These are phyloP conservation scores for Ganoderma lingzhi DNA, from an alignment of 1,284 basidiomycete species.

Conservation along the genomic window DNA sequence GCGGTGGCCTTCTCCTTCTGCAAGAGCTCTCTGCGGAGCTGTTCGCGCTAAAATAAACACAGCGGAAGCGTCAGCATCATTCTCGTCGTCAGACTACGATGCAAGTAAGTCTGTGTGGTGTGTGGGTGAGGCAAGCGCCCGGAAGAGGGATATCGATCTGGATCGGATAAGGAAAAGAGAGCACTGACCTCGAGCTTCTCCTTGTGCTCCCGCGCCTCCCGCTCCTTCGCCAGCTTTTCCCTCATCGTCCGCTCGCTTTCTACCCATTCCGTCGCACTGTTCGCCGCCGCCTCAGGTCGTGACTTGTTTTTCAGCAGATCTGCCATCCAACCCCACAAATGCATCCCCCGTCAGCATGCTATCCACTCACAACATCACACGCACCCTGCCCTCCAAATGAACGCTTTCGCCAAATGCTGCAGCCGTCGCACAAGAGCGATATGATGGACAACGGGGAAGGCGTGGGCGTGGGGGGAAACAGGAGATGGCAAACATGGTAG, in stretches of 20 bases:
- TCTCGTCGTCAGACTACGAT: slow-evolving; percentile 2
- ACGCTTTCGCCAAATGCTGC: slow-evolving; percentile 8
- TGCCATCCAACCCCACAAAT: slow-evolving; percentile 37
- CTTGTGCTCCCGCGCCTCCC: slow-evolving; percentile 69
- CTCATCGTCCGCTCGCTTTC: slow-evolving; percentile 73
- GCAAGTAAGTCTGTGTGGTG: too few species aligned
- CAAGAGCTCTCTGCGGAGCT: slow-evolving; percentile 42
- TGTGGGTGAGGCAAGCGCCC: slow-evolving; percentile 2
- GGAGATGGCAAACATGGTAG: slow-evolving; percentile 19
- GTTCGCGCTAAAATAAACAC: slow-evolving; percentile 56
- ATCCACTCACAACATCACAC: slow-evolving; percentile 27
- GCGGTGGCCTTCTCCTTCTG: slow-evolving; percentile 51
- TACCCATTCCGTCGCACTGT: slow-evolving; percentile 74
- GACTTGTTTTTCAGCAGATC: slow-evolving; percentile 85
- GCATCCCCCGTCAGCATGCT: slow-evolving; percentile 36
- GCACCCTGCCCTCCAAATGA: slow-evolving; percentile 33
- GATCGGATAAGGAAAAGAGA: slow-evolving; percentile 32
- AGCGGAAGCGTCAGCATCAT: slow-evolving; percentile 7
- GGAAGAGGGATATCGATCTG: slow-evolving; percentile 37
- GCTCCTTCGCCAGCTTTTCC: slow-evolving; percentile 74
- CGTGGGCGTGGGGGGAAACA: not conserved
- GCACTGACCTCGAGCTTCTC: slow-evolving; percentile 67
- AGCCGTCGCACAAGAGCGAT: slow-evolving; percentile 11
- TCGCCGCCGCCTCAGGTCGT: slow-evolving; percentile 74
- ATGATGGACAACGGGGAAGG: not conserved